Evolutionary conservation across 83 land plant genomes (phyloP).

Genomic region (Isoetes engelmannii): DNA sequence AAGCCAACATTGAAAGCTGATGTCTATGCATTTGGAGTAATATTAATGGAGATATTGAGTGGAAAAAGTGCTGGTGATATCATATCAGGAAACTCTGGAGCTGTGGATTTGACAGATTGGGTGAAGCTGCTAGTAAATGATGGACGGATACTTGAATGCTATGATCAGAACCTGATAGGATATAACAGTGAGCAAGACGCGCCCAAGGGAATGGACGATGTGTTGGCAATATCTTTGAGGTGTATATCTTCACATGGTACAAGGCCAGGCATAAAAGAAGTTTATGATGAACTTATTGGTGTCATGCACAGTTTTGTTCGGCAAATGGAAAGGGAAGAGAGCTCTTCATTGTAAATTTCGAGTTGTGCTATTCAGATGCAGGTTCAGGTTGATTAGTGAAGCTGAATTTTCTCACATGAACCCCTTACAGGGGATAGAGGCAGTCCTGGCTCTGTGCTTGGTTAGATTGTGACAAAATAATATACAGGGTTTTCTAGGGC

Average conservation of each 20-base stretch:
- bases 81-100: constrained; percentile 12
- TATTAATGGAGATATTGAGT: constrained; percentile 6
- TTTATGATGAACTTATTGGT: constrained; percentile 2
- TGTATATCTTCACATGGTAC: not conserved
- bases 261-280: constrained; percentile 6
- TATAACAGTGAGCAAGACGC: constrained; percentile 3
- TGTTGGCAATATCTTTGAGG: constrained; percentile 1
- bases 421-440: too few species aligned
- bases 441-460: too few species aligned
- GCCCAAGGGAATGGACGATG: not conserved
- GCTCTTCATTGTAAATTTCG: too few species aligned
- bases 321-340: too few species aligned
- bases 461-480: too few species aligned
- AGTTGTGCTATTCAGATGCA: too few species aligned
- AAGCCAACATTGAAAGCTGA: constrained; percentile 13
- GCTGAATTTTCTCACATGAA: too few species aligned
- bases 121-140: constrained; percentile 10
- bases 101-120: constrained; percentile 12
- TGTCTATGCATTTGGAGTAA: constrained; percentile 13
- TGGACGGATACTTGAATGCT: not conserved
- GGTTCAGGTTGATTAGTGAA: too few species aligned
- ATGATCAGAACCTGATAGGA: constrained; percentile 3
- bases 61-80: constrained; percentile 13
- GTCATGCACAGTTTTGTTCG: not conserved
- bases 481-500: too few species aligned